Evolutionary conservation across 129 eudicot genomes (phyloP).

Genomic region (Deinandra increscens): DNA sequence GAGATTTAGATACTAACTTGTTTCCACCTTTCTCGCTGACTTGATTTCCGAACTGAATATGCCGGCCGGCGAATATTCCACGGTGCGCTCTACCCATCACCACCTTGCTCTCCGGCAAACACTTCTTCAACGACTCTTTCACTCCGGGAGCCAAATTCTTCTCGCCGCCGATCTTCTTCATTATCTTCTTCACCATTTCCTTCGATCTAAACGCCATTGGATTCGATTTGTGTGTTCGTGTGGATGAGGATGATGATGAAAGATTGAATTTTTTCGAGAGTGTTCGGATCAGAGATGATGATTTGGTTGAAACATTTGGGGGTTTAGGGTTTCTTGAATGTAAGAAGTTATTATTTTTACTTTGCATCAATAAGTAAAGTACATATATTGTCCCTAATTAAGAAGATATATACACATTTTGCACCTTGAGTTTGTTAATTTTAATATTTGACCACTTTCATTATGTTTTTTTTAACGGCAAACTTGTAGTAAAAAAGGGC

Average conservation of each 20-base stretch:
- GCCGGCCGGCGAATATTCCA: conserved; percentile 90
- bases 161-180: conserved; percentile 79
- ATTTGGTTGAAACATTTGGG: conserved; percentile 22
- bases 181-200: conserved; percentile 79
- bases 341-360: background rate
- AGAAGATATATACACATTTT: background rate
- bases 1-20: conserved; percentile 53
- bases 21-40: conserved; percentile 97
- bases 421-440: too few relatives aligned
- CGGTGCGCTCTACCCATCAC: conserved; percentile 96
- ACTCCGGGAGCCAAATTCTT: conserved; percentile 59
- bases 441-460: background rate
- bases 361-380: background rate
- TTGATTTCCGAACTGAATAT: conserved; percentile 80
- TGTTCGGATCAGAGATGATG: conserved; percentile 8
- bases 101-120: conserved; percentile 65
- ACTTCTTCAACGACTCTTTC: conserved; percentile 58
- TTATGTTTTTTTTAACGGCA: too few relatives aligned
- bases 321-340: conserved; percentile 33
- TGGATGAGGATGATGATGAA: background rate
- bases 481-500: too few relatives aligned
- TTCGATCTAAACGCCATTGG: conserved; percentile 81
- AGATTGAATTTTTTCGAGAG: background rate
- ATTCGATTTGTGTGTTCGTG: background rate
- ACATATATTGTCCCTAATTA: conserved; percentile 16